These are phyloP conservation scores for Verticillium zaregamsianum DNA, from an alignment of 2,329 filamentous ascomycete genomes.

Conservation along the genomic window DNA sequence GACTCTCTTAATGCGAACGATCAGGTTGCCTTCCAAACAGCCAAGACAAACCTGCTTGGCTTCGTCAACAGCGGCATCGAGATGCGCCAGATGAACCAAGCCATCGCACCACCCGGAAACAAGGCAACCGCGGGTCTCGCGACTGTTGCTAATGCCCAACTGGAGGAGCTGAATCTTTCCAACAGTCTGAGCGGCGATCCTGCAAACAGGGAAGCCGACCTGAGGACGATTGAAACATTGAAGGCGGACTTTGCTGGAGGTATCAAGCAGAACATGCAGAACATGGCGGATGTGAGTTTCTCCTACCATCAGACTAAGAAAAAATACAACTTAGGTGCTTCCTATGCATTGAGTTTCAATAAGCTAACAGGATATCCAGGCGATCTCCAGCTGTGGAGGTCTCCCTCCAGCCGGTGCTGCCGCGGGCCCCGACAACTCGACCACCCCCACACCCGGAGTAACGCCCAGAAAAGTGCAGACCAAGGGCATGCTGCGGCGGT, in stretches of 20 bases:
- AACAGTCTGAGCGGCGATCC: conserved; percentile 6
- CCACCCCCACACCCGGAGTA: background rate
- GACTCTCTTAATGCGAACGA: conserved; percentile 10
- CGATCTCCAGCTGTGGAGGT: background rate
- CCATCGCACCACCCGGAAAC: conserved; percentile 9
- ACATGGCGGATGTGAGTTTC: conserved; percentile 7
- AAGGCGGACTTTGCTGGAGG: conserved; percentile 9
- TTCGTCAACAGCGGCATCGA: conserved; percentile 13
- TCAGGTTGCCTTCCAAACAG: conserved; percentile 8
- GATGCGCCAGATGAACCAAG: conserved; percentile 11
- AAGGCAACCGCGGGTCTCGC: conserved; percentile 6
- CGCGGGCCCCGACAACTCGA: background rate
- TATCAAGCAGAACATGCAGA: conserved; percentile 13
- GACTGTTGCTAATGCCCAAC: conserved; percentile 11
- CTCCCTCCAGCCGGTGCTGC: background rate
- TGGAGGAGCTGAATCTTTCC: conserved; percentile 8
- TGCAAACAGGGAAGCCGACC: conserved; percentile 6
- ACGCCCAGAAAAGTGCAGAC: background rate
- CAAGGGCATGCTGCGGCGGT: background rate
- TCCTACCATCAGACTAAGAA: too few species aligned
- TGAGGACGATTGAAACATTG: conserved; percentile 4
- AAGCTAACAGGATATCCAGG: background rate
- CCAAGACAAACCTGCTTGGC: conserved; percentile 11
- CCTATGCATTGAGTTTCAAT: background rate
- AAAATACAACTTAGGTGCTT: background rate